Evolutionary conservation across 345 rosid genomes (phyloP).

Genomic region (Populus euphratica): DNA sequence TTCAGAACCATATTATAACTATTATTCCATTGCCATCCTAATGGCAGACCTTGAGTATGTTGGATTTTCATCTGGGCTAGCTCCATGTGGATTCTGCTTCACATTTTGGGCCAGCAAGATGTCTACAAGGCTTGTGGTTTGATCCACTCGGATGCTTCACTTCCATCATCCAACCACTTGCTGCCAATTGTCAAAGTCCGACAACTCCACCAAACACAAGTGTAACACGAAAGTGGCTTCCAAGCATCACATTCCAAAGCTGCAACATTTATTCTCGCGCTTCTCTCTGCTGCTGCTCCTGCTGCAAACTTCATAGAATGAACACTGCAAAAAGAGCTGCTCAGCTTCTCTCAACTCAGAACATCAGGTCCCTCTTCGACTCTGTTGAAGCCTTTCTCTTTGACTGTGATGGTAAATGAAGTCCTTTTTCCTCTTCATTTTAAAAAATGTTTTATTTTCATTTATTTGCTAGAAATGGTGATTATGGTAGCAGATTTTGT

Average conservation of each 20-base stretch:
- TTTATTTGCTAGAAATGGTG: not conserved
- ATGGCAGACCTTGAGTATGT: not conserved
- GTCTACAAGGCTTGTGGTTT: not conserved
- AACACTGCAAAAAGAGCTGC: constrained; percentile 14
- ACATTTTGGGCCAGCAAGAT: not conserved
- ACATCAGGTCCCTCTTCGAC: constrained; percentile 42
- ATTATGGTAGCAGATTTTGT: constrained; percentile 23
- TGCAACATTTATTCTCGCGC: not conserved
- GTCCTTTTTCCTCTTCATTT: too few relatives aligned
- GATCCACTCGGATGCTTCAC: not conserved
- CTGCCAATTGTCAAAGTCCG: not conserved
- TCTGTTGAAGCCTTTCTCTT: constrained; percentile 69
- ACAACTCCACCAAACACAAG: not conserved
- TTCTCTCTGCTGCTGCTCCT: not conserved
- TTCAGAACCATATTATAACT: too few relatives aligned
- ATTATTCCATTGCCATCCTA: too few relatives aligned
- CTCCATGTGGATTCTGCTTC: not conserved
- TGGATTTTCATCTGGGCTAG: not conserved
- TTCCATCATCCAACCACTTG: not conserved
- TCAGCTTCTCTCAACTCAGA: constrained; percentile 40
- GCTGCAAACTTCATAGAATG: not conserved
- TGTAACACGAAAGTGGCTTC: not conserved
- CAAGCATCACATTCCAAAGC: not conserved
- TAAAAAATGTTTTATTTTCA: not conserved
- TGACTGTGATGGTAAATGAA: constrained; percentile 56